phyloP scores from a whole-genome alignment of 2,329 filamentous ascomycete genomes.

The Scytalidium sp. region DNA sequence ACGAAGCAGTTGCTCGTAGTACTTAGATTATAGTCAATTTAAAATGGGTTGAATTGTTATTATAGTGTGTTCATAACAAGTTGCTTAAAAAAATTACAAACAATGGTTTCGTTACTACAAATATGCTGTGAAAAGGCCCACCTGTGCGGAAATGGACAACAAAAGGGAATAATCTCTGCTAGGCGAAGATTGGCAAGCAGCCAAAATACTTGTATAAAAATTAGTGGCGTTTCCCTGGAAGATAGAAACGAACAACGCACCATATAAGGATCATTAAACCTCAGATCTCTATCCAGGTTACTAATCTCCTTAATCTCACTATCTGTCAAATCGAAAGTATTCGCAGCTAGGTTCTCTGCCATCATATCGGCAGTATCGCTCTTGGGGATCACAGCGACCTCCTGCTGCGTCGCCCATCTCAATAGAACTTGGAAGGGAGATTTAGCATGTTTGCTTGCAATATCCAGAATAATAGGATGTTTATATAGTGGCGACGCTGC shows the following conservation, averaged over 20 bases:
- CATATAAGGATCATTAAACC: constrained; percentile 72
- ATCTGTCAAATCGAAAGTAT: constrained; percentile 58
- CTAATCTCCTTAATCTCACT: constrained; percentile 64
- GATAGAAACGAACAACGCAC: constrained; percentile 54
- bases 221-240: background rate
- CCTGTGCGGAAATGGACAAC: no score
- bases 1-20: no score
- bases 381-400: constrained; percentile 79
- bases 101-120: no score
- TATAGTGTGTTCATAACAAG: no score
- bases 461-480: constrained; percentile 58
- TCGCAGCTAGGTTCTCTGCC: constrained; percentile 61
- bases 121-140: no score
- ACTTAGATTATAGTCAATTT: no score
- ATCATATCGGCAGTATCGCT: constrained; percentile 53
- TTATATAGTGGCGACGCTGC: constrained; percentile 69
- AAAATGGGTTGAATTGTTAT: no score
- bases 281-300: constrained; percentile 57
- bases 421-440: constrained; percentile 78
- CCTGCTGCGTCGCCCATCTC: constrained; percentile 82
- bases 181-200: background rate
- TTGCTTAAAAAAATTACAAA: no score
- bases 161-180: no score
- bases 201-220: background rate
- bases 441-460: constrained; percentile 69